Evolutionary conservation across 2,329 filamentous ascomycete species (phyloP).

Genomic region (Alternaria ventricosa): DNA sequence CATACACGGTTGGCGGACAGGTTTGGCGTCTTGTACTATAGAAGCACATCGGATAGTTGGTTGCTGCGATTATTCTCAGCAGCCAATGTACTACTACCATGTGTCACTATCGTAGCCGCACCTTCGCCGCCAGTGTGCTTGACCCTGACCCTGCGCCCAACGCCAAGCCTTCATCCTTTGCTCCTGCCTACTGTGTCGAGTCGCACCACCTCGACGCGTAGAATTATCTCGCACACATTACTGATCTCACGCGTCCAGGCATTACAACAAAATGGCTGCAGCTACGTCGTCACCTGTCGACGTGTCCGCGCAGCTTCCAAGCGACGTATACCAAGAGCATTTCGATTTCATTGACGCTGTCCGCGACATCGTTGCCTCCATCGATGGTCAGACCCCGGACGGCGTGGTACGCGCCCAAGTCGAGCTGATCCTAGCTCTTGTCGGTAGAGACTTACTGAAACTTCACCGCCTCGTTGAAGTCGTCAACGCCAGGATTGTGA

Average conservation of each 20-base stretch:
- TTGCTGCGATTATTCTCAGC: background rate
- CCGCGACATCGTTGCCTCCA: background rate
- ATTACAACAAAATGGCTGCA: background rate
- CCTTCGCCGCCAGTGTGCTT: background rate
- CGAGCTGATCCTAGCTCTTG: background rate
- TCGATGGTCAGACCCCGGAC: background rate
- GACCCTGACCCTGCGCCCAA: background rate
- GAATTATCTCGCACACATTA: background rate
- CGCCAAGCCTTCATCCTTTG: background rate
- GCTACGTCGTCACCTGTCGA: rapidly evolving
- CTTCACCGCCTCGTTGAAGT: background rate
- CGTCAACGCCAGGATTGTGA: background rate
- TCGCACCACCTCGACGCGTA: background rate
- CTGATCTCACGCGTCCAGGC: background rate
- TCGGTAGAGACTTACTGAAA: background rate
- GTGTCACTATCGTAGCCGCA: background rate
- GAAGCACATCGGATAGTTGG: background rate
- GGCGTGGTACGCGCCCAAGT: background rate
- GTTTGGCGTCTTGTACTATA: background rate
- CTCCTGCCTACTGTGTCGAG: background rate
- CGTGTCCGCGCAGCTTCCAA: background rate
- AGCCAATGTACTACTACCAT: background rate
- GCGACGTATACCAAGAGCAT: background rate
- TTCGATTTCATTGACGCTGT: background rate
- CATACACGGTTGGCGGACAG: background rate